phyloP scores from a whole-genome alignment of 2,329 filamentous ascomycete species.

The Stachybotrys echinatus region DNA sequence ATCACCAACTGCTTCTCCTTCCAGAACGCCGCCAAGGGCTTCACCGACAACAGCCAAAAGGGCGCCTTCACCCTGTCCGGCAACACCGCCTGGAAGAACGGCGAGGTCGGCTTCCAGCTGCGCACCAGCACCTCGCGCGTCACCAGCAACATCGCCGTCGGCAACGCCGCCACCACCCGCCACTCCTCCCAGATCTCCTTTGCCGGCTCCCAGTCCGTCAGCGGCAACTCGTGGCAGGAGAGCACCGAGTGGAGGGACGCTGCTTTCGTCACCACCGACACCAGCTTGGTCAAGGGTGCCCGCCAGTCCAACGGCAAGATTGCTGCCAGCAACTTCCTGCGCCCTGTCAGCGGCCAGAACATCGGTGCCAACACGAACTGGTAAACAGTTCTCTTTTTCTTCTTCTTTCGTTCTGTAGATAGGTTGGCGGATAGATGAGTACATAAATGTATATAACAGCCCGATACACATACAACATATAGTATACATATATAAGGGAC shows the following conservation, averaged over 20 bases:
- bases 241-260: conserved; percentile 30
- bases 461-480: too few relatives aligned
- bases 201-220: conserved; percentile 15
- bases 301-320: conserved; percentile 33
- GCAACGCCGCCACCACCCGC: conserved; percentile 14
- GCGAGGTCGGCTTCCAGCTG: conserved; percentile 33
- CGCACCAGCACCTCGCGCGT: conserved; percentile 26
- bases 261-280: conserved; percentile 31
- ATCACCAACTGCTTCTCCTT: conserved; percentile 40
- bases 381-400: not conserved
- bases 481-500: too few relatives aligned
- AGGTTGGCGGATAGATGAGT: too few relatives aligned
- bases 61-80: conserved; percentile 32
- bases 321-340: conserved; percentile 33
- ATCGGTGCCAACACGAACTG: conserved; percentile 15
- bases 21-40: conserved; percentile 36
- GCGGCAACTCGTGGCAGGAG: conserved; percentile 37
- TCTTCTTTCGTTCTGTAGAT: too few relatives aligned
- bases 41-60: conserved; percentile 39
- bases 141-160: conserved; percentile 31
- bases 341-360: conserved; percentile 24
- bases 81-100: conserved; percentile 42
- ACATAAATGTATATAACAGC: too few relatives aligned
- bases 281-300: conserved; percentile 26
- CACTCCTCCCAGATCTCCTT: conserved; percentile 16